Base-by-base conservation (phyloP, 2,329 filamentous ascomycete genomes). In the Xylaria sp. region DNA sequence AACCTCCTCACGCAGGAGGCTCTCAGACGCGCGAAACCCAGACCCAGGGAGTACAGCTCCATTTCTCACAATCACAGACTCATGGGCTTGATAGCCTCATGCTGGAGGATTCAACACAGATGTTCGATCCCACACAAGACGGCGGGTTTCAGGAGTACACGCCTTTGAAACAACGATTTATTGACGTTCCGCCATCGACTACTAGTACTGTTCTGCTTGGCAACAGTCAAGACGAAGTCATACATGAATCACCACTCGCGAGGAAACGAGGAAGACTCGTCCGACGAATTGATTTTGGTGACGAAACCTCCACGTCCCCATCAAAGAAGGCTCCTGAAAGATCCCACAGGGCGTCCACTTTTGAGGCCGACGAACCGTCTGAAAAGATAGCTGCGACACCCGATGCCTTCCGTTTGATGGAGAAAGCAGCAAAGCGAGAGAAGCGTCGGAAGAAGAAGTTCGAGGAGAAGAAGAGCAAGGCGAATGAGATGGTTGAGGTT, bases 401-500 rank as follows among this genome's bases (percentile, higher is more conserved):
- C 46, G 76, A 75, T 30, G 89, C 87, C 0, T 95, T 94, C 71
- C 79, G 83, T 58, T 74, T 87, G 42, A 85, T 96, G 83, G 84
- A 84, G 66, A 87, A 87, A 69, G 86, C 82, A 2, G 82, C 83
- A 47, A 77, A 67, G 75, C 80, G 68, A 82, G 83, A 83, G 67
- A 79, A 81, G 55, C 76, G 23, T 4, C 23, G 77, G 7, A 68
- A 71, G 53, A 70, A 72, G n/a, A 78, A 80, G 1, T 96, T 92
- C 67, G 83, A 96, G 75, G 90, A 88, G 74, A 92, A 91, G 74
- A 92, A 89, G 72, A 95, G 91, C 76, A 87, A 90, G 71, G 93
- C 92, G 0, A 92, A 87, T 69, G 87, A 88, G 23, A 90, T 96
- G 82, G 81, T 99, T 44, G 85, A 97, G 65, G 94, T 97, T 66